phyloP scores from a whole-genome alignment of 2,329 filamentous ascomycete genomes.

The Aspergillus carbonarius region DNA sequence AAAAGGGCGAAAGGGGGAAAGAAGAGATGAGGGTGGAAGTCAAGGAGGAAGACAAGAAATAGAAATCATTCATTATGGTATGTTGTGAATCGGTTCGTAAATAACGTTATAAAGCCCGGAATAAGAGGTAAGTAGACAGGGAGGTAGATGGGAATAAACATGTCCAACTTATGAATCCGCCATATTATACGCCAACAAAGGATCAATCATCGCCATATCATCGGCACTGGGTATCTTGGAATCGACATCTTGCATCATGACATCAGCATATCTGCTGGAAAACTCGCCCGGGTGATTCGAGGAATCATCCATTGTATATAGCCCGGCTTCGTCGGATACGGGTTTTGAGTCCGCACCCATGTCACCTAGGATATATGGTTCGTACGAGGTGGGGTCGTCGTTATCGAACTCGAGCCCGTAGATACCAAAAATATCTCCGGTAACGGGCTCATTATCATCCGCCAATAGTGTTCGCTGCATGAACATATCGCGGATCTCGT shows the following conservation, averaged over 20 bases:
- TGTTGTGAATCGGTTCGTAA: background rate
- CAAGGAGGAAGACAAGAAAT: constrained; percentile 1
- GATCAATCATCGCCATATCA: constrained; percentile 37
- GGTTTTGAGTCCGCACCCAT: background rate
- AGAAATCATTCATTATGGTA: background rate
- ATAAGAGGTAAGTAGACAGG: background rate
- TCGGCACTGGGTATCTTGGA: constrained; percentile 32
- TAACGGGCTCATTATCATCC: constrained; percentile 24
- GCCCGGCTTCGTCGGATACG: background rate
- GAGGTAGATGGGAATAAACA: background rate
- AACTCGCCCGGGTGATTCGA: background rate
- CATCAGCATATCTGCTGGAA: constrained; percentile 18
- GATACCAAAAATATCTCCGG: constrained; percentile 33
- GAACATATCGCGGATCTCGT: constrained; percentile 42
- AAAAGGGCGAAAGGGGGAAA: background rate
- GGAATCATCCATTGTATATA: background rate
- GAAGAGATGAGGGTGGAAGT: background rate
- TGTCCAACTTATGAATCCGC: constrained; percentile 21
- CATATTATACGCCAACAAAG: constrained; percentile 32
- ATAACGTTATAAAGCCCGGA: background rate
- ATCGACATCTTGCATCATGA: constrained; percentile 29
- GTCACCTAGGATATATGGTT: constrained; percentile 12
- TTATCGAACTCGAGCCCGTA: constrained; percentile 38
- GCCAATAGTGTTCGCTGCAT: constrained; percentile 40
- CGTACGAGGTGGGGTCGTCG: constrained; percentile 17